Conservation (phyloP, 805 yeast genomes). For the Myxozyma melibiosi region DNA sequence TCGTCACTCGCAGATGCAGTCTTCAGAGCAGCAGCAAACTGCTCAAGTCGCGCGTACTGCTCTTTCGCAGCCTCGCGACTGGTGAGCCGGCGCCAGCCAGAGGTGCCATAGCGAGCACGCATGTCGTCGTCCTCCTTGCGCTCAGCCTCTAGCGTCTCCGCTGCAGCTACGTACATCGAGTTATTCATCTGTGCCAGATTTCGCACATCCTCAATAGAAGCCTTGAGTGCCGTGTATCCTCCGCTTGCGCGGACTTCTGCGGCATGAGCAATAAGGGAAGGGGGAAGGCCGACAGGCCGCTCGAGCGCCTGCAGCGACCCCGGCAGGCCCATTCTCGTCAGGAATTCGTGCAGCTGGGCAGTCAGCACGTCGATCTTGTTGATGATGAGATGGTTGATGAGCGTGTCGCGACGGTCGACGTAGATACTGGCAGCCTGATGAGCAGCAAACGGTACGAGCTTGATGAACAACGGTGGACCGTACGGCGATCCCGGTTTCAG, state of each 20-base stretch:
- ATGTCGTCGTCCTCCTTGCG: constrained; percentile 57
- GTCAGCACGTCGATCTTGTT: constrained; percentile 39
- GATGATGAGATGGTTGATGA: constrained; percentile 50
- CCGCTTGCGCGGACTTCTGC: constrained; percentile 57
- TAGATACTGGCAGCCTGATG: constrained; percentile 69
- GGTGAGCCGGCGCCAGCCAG: constrained; percentile 55
- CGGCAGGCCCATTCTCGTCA: constrained; percentile 47
- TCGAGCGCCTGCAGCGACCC: constrained; percentile 64
- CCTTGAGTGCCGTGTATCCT: constrained; percentile 51
- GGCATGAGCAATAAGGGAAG: constrained; percentile 56
- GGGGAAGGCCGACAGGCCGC: constrained; percentile 59
- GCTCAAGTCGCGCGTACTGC: constrained; percentile 47
- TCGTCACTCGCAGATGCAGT: constrained; percentile 68
- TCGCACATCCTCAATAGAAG: constrained; percentile 51
- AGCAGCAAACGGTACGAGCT: constrained; percentile 65
- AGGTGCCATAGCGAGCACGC: constrained; percentile 54
- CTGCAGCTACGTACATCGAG: constrained; percentile 22
- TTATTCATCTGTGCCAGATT: constrained; percentile 42
- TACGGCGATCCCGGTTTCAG: constrained; percentile 29
- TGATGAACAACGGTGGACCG: constrained; percentile 51
- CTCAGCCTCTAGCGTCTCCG: constrained; percentile 54
- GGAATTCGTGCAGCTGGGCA: constrained; percentile 30
- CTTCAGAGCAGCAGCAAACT: constrained; percentile 52
- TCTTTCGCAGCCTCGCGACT: constrained; percentile 52
- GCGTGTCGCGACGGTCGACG: constrained; percentile 63